Conservation (phyloP, 192 early-diverging fungal genomes). For the Podila horticola region DNA sequence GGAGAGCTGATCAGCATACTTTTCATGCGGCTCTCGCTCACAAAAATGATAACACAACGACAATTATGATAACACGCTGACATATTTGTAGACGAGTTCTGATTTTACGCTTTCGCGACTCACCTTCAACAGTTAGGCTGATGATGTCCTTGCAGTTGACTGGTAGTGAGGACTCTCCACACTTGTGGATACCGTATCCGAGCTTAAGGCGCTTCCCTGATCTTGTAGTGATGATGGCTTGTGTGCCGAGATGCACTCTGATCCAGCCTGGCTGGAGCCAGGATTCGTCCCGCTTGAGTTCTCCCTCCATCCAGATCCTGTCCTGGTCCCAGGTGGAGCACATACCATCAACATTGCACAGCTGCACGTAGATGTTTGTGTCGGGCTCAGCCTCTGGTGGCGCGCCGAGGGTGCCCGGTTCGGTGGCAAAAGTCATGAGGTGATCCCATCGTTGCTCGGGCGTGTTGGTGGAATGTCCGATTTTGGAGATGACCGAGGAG, state of each 20-base stretch:
- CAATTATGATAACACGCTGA: no score
- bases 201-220: constrained; percentile 8
- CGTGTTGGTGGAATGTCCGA: constrained; percentile 5
- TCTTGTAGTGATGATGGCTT: constrained; percentile 16
- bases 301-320: constrained; percentile 20
- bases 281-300: constrained; percentile 31
- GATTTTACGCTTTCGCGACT: background rate
- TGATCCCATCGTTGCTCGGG: constrained; percentile 19
- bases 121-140: constrained; percentile 38
- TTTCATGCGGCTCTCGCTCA: no score
- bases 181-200: constrained; percentile 22
- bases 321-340: constrained; percentile 22
- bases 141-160: constrained; percentile 24
- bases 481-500: constrained; percentile 10
- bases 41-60: no score
- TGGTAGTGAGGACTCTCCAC: background rate
- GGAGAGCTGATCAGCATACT: no score
- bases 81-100: background rate
- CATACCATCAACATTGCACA: constrained; percentile 18
- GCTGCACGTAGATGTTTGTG: constrained; percentile 13
- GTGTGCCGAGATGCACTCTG: constrained; percentile 38
- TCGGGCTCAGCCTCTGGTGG: constrained; percentile 18
- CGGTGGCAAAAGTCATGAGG: constrained; percentile 4
- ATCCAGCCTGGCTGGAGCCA: constrained; percentile 34
- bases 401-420: constrained; percentile 32